phyloP scores from a whole-genome alignment of 371 early-diverging fungal genomes.

The Actinomucor elegans region DNA sequence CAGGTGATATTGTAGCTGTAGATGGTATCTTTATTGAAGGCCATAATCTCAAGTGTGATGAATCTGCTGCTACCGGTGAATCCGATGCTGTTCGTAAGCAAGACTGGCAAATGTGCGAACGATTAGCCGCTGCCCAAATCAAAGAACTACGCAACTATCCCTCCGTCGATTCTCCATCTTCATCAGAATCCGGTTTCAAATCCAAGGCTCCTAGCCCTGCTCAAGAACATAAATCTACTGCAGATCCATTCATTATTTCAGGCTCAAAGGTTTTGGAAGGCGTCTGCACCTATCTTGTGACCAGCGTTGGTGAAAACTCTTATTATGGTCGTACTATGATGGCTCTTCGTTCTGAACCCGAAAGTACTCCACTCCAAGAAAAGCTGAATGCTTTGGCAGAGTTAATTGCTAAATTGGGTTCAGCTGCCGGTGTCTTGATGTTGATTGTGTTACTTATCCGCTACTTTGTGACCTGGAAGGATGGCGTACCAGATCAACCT shows the following conservation, averaged over 20 bases:
- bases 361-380: slow-evolving; percentile 74
- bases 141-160: not conserved
- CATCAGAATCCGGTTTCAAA: slow-evolving; percentile 7
- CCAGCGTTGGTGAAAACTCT: slow-evolving; percentile 70
- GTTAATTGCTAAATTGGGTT: slow-evolving; percentile 73
- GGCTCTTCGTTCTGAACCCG: slow-evolving; percentile 59
- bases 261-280: slow-evolving; percentile 82
- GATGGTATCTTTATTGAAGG: slow-evolving; percentile 87
- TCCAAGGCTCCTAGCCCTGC: not conserved
- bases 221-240: slow-evolving; percentile 18
- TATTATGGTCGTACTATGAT: slow-evolving; percentile 81
- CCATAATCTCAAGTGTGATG: slow-evolving; percentile 86
- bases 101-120: slow-evolving; percentile 29
- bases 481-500: slow-evolving; percentile 24
- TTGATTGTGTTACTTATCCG: slow-evolving; percentile 61
- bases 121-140: not conserved
- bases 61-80: slow-evolving; percentile 92
- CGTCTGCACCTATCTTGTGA: slow-evolving; percentile 72
- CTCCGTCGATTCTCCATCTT: slow-evolving; percentile 2
- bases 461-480: slow-evolving; percentile 53
- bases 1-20: slow-evolving; percentile 89
- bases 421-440: slow-evolving; percentile 67
- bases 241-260: slow-evolving; percentile 76
- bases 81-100: slow-evolving; percentile 74
- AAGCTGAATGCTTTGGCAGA: slow-evolving; percentile 70